A percentile compares a stretch with the other conserved stretches of the same genome.
phyloP scores from a whole-genome alignment of 768 basidiomycete species.

The Suillus paluster region DNA sequence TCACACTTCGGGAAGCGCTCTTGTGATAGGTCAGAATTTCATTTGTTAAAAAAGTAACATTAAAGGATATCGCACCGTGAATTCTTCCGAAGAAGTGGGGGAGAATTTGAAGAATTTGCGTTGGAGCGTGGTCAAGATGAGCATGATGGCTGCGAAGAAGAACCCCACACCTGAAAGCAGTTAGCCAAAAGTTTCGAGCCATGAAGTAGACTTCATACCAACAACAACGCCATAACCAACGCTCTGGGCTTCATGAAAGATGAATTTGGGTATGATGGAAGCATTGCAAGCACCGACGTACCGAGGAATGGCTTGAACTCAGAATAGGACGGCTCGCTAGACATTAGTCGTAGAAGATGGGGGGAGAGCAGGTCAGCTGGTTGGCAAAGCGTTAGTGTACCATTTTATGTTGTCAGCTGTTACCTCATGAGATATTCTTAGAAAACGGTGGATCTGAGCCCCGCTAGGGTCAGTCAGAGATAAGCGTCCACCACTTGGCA shows the following conservation, averaged over 20 bases:
- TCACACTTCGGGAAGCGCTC: conserved; percentile 52
- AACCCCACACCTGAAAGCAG: conserved; percentile 47
- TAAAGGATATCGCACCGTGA: conserved; percentile 37
- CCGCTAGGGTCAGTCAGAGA: background rate
- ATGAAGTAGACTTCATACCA: conserved; percentile 32
- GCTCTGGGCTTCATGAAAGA: conserved; percentile 41
- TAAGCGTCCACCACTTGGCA: background rate
- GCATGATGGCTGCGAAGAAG: conserved; percentile 54
- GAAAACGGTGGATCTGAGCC: background rate
- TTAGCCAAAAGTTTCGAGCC: background rate
- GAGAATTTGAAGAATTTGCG: conserved; percentile 50
- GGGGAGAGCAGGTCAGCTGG: background rate
- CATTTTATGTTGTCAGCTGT: background rate
- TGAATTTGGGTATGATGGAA: background rate
- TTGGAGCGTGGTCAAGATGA: conserved; percentile 50
- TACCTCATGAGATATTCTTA: background rate
- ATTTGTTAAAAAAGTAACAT: background rate
- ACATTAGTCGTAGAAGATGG: conserved; percentile 15
- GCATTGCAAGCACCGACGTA: conserved; percentile 19
- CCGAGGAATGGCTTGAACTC: conserved; percentile 47
- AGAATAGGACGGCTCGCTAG: conserved; percentile 24
- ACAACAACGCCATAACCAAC: conserved; percentile 56
- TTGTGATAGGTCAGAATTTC: conserved; percentile 15
- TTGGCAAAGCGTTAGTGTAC: background rate
- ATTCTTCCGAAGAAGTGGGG: conserved; percentile 52